These are phyloP conservation scores for Penicillium cataractarum DNA, from an alignment of 495 filamentous ascomycete species.

Conservation along the genomic window DNA sequence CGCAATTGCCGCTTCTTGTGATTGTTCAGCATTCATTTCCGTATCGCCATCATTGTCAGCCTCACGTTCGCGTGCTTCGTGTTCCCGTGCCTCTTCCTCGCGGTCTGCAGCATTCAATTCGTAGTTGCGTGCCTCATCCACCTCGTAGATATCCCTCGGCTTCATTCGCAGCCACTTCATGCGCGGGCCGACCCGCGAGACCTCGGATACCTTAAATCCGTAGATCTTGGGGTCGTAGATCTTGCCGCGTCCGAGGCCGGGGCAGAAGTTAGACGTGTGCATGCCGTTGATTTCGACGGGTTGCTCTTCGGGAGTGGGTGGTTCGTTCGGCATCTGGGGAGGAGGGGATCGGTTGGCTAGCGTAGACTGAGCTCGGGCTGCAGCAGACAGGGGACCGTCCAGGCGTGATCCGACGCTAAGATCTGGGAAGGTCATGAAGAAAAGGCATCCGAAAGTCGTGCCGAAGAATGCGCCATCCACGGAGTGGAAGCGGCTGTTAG, in stretches of 20 bases:
- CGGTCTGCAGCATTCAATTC: slow-evolving; percentile 33
- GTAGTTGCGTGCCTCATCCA: slow-evolving; percentile 67
- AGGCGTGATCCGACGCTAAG: slow-evolving; percentile 67
- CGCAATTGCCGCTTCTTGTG: slow-evolving; percentile 44
- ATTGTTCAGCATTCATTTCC: slow-evolving; percentile 36
- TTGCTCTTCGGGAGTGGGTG: slow-evolving; percentile 46
- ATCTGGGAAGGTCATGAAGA: slow-evolving; percentile 98
- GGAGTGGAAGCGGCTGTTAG: slow-evolving; percentile 94
- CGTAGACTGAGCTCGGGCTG: slow-evolving; percentile 40
- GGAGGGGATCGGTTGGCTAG: slow-evolving; percentile 29
- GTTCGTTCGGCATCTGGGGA: slow-evolving; percentile 24
- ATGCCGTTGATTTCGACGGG: slow-evolving; percentile 80
- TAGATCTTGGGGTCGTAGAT: slow-evolving; percentile 97
- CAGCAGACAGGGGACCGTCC: slow-evolving; percentile 33
- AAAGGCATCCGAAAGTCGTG: slow-evolving; percentile 90
- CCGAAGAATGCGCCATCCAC: slow-evolving; percentile 99
- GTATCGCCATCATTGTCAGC: slow-evolving; percentile 55
- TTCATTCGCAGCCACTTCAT: slow-evolving; percentile 96
- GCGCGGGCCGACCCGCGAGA: slow-evolving; percentile 81
- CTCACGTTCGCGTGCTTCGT: slow-evolving; percentile 22
- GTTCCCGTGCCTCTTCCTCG: slow-evolving; percentile 41
- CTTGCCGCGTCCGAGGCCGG: slow-evolving; percentile 78
- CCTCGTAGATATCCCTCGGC: slow-evolving; percentile 73
- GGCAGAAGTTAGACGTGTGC: slow-evolving; percentile 77
- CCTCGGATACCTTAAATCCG: slow-evolving; percentile 90